These are phyloP conservation scores for Benincasa hispida DNA, from an alignment of 306 rosid genomes.

Conservation along the genomic window DNA sequence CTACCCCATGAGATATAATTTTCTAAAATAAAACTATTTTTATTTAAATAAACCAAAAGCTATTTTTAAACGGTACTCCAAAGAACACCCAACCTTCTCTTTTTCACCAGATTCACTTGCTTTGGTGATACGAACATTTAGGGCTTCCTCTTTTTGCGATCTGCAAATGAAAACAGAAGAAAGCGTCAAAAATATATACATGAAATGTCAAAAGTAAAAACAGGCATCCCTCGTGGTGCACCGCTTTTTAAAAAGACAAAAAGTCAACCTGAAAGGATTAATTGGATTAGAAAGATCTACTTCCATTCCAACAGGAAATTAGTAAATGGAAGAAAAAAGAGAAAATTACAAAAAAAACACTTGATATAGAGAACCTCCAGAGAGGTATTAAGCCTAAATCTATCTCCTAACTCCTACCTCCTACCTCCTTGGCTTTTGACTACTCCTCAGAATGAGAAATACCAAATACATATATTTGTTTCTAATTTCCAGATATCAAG, in stretches of 20 bases:
- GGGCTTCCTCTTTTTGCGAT: conserved; percentile 78
- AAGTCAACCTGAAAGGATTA: not conserved
- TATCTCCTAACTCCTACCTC: not conserved
- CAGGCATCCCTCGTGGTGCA: not conserved
- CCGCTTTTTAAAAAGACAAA: not conserved
- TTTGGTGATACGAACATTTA: conserved; percentile 72
- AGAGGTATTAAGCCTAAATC: not conserved
- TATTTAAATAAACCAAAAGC: not conserved
- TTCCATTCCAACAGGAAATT: not conserved
- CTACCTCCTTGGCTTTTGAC: not conserved
- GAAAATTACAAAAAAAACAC: not conserved
- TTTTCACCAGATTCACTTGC: conserved; percentile 62
- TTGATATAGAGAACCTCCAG: not conserved
- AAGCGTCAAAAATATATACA: not conserved
- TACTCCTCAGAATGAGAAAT: not conserved
- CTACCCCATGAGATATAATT: not conserved
- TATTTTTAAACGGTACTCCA: conserved; percentile 5
- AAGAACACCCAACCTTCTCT: conserved; percentile 62
- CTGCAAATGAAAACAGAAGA: conserved; percentile 26
- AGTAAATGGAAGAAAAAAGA: not conserved
- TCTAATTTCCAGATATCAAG: not conserved
- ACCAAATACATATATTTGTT: not conserved
- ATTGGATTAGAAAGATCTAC: not conserved
- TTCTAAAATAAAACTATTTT: not conserved
- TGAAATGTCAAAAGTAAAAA: conserved; percentile 8